Percentiles rank a stretch among this genome's conserved stretches.
phyloP scores from a whole-genome alignment of 805 yeast genomes.

The Komagataella mondaviorum region DNA sequence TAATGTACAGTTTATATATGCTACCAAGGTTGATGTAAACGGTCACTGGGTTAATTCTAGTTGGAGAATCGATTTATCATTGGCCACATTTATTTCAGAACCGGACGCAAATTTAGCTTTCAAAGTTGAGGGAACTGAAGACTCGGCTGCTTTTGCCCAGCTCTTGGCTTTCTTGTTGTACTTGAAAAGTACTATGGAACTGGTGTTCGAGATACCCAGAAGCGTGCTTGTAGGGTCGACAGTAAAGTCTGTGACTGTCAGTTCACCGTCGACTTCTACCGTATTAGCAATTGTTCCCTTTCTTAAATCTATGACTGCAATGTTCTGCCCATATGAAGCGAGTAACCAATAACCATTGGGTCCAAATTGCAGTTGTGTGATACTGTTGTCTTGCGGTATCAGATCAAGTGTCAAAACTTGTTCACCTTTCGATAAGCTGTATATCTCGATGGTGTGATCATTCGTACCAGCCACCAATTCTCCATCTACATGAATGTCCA shows the following conservation, averaged over 20 bases:
- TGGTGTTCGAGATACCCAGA: constrained; percentile 5
- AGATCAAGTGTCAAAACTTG: constrained; percentile 20
- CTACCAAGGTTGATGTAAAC: not conserved
- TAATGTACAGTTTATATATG: not conserved
- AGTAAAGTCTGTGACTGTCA: not conserved
- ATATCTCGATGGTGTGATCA: constrained; percentile 21
- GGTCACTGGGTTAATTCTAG: not conserved
- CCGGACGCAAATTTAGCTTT: not conserved
- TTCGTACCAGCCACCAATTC: constrained; percentile 21
- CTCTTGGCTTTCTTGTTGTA: constrained; percentile 11
- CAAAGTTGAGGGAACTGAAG: not conserved
- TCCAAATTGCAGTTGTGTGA: constrained; percentile 33
- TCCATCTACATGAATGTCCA: constrained; percentile 22
- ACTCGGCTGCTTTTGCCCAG: constrained; percentile 5
- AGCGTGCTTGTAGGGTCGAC: not conserved
- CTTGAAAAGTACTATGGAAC: constrained; percentile 4
- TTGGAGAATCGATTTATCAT: not conserved
- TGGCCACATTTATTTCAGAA: not conserved
- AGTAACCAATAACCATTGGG: constrained; percentile 54
- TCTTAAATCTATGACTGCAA: constrained; percentile 11
- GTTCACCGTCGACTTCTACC: not conserved
- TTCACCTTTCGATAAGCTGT: constrained; percentile 23
- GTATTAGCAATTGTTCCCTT: constrained; percentile 5
- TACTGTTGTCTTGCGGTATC: constrained; percentile 7
- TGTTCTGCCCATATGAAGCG: constrained; percentile 8